A percentile compares a stretch with the other conserved stretches of the same genome.
These are phyloP conservation scores for Leccinum subatratum DNA, from an alignment of 1,284 basidiomycete species.

Conservation along the genomic window DNA sequence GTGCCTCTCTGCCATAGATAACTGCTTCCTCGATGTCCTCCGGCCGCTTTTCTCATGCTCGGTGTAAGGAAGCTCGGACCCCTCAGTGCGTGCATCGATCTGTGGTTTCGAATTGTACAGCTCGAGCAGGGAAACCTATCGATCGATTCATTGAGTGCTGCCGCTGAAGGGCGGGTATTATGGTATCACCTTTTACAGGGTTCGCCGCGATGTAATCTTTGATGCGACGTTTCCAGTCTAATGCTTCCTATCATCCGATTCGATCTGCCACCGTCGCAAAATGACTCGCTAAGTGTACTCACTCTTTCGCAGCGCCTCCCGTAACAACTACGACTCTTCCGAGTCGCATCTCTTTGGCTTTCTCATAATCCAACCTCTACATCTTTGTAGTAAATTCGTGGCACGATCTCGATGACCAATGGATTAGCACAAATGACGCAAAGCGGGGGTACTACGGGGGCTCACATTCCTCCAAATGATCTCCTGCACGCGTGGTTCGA, in stretches of 20 bases:
- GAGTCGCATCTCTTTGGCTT: constrained; percentile 44
- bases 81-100: too few species aligned
- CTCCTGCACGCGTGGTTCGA: constrained; percentile 44
- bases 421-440: not conserved
- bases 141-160: too few species aligned
- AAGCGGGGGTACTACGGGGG: not conserved
- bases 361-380: constrained; percentile 41
- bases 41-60: too few species aligned
- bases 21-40: too few species aligned
- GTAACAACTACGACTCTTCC: constrained; percentile 54
- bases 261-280: not conserved
- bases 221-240: constrained; percentile 57
- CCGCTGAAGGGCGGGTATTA: not conserved
- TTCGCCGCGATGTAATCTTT: constrained; percentile 55
- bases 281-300: constrained; percentile 2
- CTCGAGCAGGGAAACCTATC: too few species aligned
- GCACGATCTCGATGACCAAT: constrained; percentile 45
- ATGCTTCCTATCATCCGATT: constrained; percentile 44
- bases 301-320: constrained; percentile 53
- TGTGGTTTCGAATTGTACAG: too few species aligned
- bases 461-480: constrained; percentile 45
- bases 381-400: constrained; percentile 48
- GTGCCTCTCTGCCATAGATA: too few species aligned
- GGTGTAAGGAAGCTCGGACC: too few species aligned
- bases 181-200: constrained; percentile 42